phyloP scores from a whole-genome alignment of 2,329 filamentous ascomycete genomes.

The Diaporthe sp. region DNA sequence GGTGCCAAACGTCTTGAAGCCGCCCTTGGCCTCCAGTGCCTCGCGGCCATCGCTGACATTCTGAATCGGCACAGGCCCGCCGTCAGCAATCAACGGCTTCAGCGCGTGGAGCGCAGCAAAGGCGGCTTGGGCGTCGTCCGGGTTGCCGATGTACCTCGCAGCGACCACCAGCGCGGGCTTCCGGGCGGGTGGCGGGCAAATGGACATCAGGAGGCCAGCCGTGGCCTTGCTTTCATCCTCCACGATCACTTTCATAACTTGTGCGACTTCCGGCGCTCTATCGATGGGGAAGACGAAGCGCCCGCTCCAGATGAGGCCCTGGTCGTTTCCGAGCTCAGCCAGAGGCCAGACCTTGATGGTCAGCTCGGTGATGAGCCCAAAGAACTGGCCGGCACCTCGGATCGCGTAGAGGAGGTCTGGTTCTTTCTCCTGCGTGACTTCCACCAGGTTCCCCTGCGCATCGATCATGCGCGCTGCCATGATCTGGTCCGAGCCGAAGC shows the following conservation, averaged over 20 bases:
- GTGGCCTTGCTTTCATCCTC: slow-evolving; percentile 44
- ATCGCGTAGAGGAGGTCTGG: slow-evolving; percentile 52
- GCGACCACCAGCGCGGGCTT: slow-evolving; percentile 44
- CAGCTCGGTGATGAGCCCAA: slow-evolving; percentile 52
- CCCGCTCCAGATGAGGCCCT: slow-evolving; percentile 47
- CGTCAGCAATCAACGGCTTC: slow-evolving; percentile 43
- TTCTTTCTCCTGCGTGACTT: slow-evolving; percentile 44
- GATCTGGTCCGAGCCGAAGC: slow-evolving; percentile 47
- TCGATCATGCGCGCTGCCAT: slow-evolving; percentile 47
- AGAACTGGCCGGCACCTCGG: slow-evolving; percentile 52
- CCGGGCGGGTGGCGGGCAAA: slow-evolving; percentile 44
- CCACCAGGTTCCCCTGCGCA: slow-evolving; percentile 49
- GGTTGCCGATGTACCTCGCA: slow-evolving; percentile 42
- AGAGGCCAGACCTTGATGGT: slow-evolving; percentile 46
- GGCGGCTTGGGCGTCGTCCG: slow-evolving; percentile 42
- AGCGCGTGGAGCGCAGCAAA: slow-evolving; percentile 47
- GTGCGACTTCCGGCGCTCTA: slow-evolving; percentile 46
- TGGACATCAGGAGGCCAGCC: slow-evolving; percentile 45
- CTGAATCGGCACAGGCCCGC: slow-evolving; percentile 45
- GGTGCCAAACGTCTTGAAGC: slow-evolving; percentile 47
- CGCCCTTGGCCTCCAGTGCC: slow-evolving; percentile 45
- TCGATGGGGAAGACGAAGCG: slow-evolving; percentile 48
- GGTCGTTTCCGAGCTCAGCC: slow-evolving; percentile 43
- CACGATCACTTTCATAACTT: slow-evolving; percentile 45
- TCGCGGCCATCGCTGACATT: slow-evolving; percentile 46